Evolutionary conservation across 202 grass and related monocot genomes (phyloP).

Genomic region (Dendrocalamus latiflorus): DNA sequence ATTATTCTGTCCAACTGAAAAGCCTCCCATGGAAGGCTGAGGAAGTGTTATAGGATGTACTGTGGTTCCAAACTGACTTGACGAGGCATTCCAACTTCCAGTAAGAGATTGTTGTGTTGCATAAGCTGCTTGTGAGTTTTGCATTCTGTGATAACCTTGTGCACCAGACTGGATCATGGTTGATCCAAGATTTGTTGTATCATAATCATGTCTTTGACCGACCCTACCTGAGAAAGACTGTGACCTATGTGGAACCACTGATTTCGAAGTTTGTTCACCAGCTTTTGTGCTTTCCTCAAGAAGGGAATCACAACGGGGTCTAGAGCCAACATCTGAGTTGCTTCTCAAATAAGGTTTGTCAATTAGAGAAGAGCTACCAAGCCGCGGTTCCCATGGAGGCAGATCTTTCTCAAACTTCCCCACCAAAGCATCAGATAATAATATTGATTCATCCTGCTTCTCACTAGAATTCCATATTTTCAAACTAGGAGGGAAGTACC

Average conservation of each 20-base stretch:
- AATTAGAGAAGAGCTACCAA: constrained; percentile 32
- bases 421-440: constrained; percentile 74
- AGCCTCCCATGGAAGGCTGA: constrained; percentile 32
- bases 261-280: constrained; percentile 34
- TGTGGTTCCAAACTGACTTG: constrained; percentile 37
- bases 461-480: constrained; percentile 84
- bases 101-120: constrained; percentile 39
- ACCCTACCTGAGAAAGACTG: constrained; percentile 34
- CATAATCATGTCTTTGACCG: constrained; percentile 30
- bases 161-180: constrained; percentile 29
- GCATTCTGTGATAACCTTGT: constrained; percentile 45
- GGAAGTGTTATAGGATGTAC: constrained; percentile 35
- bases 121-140: constrained; percentile 40
- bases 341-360: constrained; percentile 22
- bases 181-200: constrained; percentile 34
- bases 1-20: constrained; percentile 35
- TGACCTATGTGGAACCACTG: constrained; percentile 28
- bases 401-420: constrained; percentile 87
- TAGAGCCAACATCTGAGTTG: constrained; percentile 32
- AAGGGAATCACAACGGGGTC: background rate
- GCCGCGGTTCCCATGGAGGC: constrained; percentile 49
- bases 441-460: constrained; percentile 82
- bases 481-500: constrained; percentile 80
- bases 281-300: constrained; percentile 29
- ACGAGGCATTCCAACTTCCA: constrained; percentile 40